These are phyloP conservation scores for Iberis pinnata DNA, from an alignment of 345 rosid genomes.

Conservation along the genomic window DNA sequence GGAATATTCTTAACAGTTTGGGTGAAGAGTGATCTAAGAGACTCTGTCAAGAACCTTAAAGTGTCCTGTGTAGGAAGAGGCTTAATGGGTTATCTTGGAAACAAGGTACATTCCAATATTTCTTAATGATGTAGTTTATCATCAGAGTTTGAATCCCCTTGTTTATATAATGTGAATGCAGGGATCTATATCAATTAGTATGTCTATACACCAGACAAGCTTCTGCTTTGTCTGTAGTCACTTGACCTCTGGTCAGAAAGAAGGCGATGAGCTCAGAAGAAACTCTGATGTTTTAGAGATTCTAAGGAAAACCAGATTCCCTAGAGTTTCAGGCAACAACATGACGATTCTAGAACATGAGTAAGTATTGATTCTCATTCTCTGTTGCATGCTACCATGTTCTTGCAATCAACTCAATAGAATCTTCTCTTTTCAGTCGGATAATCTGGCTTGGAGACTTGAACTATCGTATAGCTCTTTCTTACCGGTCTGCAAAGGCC, in stretches of 20 bases:
- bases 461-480: background rate
- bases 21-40: conserved; percentile 57
- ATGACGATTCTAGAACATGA: conserved; percentile 53
- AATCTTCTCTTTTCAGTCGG: background rate
- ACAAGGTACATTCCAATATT: conserved; percentile 48
- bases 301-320: conserved; percentile 67
- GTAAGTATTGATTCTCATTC: conserved; percentile 35
- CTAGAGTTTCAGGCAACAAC: conserved; percentile 35
- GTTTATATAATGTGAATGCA: conserved; percentile 13
- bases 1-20: conserved; percentile 83
- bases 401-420: too few species aligned
- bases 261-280: conserved; percentile 64
- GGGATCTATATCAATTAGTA: conserved; percentile 94
- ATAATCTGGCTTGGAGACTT: too few species aligned
- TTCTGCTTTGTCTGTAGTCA: conserved; percentile 89
- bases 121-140: too few species aligned
- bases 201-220: conserved; percentile 55
- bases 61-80: conserved; percentile 97
- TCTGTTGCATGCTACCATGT: too few species aligned
- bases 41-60: conserved; percentile 50
- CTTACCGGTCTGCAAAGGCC: too few species aligned
- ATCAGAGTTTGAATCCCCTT: too few species aligned
- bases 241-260: conserved; percentile 87
- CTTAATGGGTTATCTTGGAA: conserved; percentile 92
- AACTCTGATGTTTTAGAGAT: conserved; percentile 75